These are phyloP conservation scores for Sugiyamaella pinicola DNA, from an alignment of 1,139 yeast species.

Conservation along the genomic window DNA sequence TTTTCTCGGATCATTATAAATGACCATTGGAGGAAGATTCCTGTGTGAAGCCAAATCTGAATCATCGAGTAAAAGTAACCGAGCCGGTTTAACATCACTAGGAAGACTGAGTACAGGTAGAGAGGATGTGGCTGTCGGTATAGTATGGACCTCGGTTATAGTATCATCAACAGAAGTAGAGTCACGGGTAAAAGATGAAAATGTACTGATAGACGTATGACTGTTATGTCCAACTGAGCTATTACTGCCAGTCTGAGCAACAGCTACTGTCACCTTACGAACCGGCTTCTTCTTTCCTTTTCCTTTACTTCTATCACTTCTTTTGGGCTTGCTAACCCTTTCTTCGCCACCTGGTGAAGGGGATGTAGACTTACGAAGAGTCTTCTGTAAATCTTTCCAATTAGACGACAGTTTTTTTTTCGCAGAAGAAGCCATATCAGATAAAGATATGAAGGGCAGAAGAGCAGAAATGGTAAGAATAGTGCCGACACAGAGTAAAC, in stretches of 20 bases:
- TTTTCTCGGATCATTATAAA: constrained; percentile 10
- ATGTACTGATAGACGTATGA: neutral
- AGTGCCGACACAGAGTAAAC: neutral
- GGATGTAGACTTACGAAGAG: constrained; percentile 14
- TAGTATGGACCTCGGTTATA: too few relatives aligned
- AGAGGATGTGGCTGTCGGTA: neutral
- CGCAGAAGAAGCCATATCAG: constrained; percentile 12
- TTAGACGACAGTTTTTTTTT: constrained; percentile 28
- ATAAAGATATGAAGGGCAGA: neutral
- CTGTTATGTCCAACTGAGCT: too few relatives aligned
- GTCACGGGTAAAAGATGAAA: neutral
- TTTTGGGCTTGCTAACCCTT: neutral
- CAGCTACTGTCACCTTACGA: neutral
- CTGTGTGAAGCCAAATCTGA: neutral
- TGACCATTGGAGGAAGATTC: neutral
- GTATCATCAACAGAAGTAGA: too few relatives aligned
- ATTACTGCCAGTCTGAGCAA: neutral
- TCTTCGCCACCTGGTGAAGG: constrained; percentile 3
- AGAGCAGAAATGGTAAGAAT: neutral
- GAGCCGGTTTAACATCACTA: neutral
- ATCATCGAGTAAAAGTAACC: constrained; percentile 10
- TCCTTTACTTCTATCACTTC: neutral
- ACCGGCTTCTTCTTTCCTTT: neutral
- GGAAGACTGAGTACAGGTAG: constrained; percentile 2
- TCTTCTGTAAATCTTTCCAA: constrained; percentile 31